Evolutionary conservation across 2,329 filamentous ascomycete species (phyloP).

Genomic region (Trichoderma endophyticum): DNA sequence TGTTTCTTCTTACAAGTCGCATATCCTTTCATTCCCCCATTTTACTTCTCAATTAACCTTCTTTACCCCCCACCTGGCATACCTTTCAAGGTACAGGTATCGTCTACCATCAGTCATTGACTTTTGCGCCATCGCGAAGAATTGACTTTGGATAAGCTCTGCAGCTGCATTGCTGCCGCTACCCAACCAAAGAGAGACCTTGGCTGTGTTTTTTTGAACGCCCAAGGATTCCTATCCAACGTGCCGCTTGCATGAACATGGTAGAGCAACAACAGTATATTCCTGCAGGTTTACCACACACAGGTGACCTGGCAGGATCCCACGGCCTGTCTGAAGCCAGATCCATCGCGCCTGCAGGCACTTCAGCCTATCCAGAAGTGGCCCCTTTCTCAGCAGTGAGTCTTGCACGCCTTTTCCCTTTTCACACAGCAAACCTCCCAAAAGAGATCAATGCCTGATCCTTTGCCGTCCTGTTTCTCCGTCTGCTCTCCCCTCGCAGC

Average conservation of each 20-base stretch:
- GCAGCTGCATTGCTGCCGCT: neutral
- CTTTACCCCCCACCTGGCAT: neutral
- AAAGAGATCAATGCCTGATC: neutral
- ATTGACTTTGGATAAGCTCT: neutral
- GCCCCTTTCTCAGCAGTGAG: constrained; percentile 32
- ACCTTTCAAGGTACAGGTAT: neutral
- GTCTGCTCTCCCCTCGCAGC: neutral
- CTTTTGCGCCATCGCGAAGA: neutral
- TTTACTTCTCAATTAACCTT: neutral
- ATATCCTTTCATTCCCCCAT: neutral
- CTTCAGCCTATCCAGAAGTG: constrained; percentile 31
- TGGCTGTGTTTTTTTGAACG: neutral
- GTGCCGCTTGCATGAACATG: constrained; percentile 29
- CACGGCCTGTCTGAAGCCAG: constrained; percentile 28
- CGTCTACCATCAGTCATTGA: neutral
- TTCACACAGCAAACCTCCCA: neutral
- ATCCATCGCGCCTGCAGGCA: constrained; percentile 22
- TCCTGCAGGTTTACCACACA: constrained; percentile 32
- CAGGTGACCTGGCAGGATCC: constrained; percentile 31
- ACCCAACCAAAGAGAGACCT: neutral
- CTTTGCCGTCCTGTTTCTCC: neutral
- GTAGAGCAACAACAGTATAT: constrained; percentile 37
- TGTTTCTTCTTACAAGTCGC: neutral
- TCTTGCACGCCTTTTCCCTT: constrained; percentile 22
- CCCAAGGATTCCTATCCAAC: constrained; percentile 10